Percentiles rank a stretch among this genome's conserved stretches.
These are phyloP conservation scores for Ogataea hybrid DNA, from an alignment of 1,139 yeast species.

Conservation along the genomic window DNA sequence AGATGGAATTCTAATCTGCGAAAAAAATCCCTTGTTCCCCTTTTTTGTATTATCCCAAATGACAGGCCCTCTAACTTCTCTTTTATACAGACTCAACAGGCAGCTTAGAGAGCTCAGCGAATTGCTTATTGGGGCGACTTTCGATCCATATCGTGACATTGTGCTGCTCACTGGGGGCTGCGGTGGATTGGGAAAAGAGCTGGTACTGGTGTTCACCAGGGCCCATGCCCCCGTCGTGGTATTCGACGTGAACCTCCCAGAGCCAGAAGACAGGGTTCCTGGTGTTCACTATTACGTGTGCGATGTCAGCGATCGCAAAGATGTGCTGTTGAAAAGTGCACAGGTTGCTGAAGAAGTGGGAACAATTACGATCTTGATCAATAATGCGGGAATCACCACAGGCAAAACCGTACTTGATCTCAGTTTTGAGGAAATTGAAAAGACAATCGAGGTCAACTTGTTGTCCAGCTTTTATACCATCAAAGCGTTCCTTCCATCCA, in stretches of 20 bases:
- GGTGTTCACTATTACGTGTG: constrained; percentile 59
- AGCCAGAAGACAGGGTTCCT: constrained; percentile 31
- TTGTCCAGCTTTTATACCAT: constrained; percentile 68
- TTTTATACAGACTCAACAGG: constrained; percentile 32
- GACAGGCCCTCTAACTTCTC: constrained; percentile 29
- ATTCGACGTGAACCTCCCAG: constrained; percentile 56
- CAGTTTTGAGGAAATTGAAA: constrained; percentile 55
- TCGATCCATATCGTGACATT: constrained; percentile 52
- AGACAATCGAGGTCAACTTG: constrained; percentile 62
- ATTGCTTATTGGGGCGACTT: constrained; percentile 46
- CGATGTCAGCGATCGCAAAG: constrained; percentile 58
- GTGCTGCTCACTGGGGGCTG: constrained; percentile 84
- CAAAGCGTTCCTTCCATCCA: constrained; percentile 68
- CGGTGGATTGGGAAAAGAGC: constrained; percentile 68
- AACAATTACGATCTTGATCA: constrained; percentile 60
- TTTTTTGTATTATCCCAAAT: constrained; percentile 12
- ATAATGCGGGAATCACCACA: constrained; percentile 76
- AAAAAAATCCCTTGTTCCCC: constrained; percentile 6
- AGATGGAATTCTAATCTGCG: background rate
- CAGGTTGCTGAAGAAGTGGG: constrained; percentile 53
- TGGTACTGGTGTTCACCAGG: constrained; percentile 47
- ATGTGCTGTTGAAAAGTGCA: constrained; percentile 39
- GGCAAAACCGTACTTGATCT: constrained; percentile 58
- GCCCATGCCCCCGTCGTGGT: constrained; percentile 54
- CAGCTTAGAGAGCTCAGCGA: constrained; percentile 36